A percentile compares a stretch with the other conserved stretches of the same genome.
Evolutionary conservation across 177 flowering plant genomes (phyloP).

Genomic region (Vitis hybrid): DNA sequence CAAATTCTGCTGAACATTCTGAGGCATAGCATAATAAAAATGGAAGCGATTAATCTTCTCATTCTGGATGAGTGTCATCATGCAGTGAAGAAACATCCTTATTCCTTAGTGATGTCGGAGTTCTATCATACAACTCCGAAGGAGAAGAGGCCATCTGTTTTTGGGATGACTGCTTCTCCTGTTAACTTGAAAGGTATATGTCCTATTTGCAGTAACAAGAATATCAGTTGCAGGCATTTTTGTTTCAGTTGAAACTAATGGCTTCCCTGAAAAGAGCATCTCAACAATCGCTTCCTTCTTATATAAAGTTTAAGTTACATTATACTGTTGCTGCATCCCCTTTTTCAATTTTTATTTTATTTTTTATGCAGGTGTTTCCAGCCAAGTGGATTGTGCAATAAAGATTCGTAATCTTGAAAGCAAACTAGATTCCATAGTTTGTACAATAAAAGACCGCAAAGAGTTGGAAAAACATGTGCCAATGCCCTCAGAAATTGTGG

Average conservation of each 20-base stretch:
- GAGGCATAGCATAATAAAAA: constrained; percentile 94
- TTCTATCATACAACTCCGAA: constrained; percentile 92
- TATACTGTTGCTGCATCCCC: constrained; percentile 3
- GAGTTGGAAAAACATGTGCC: constrained; percentile 98
- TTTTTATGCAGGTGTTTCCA: constrained; percentile 79
- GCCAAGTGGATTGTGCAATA: constrained; percentile 97
- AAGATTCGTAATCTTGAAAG: constrained; percentile 97
- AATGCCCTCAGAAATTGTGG: constrained; percentile 90
- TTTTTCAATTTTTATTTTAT: neutral
- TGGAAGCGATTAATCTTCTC: constrained; percentile 89
- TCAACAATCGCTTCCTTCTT: neutral
- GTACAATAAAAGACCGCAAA: constrained; percentile 91
- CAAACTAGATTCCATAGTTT: constrained; percentile 86
- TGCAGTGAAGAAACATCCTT: constrained; percentile 99
- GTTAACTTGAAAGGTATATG: constrained; percentile 87
- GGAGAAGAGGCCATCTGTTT: constrained; percentile 92
- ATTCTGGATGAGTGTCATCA: constrained; percentile 98
- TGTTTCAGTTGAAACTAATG: neutral
- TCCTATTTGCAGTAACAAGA: neutral
- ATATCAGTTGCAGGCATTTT: neutral
- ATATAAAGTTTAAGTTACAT: neutral
- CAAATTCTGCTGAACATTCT: constrained; percentile 95
- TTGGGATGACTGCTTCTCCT: constrained; percentile 99
- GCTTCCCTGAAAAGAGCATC: neutral
- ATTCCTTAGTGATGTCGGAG: constrained; percentile 97